A percentile compares a stretch with the other conserved stretches of the same genome.
Conservation (phyloP, 1,284 basidiomycete species). For the Marasmius sp. region DNA sequence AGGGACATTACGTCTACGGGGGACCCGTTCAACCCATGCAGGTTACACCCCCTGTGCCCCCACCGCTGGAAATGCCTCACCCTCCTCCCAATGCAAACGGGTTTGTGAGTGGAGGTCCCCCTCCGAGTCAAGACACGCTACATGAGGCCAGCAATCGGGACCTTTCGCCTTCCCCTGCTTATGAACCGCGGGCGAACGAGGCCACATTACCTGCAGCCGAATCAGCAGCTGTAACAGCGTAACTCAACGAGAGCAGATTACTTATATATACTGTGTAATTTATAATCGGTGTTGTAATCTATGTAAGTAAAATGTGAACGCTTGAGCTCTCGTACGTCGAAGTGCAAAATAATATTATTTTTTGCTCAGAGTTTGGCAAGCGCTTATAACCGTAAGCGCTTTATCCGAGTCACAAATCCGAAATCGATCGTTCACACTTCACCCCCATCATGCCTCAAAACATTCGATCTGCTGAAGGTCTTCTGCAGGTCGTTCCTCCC, state of each 20-base stretch:
- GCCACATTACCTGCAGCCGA: neutral
- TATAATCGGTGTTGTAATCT: too few relatives aligned
- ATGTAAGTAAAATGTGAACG: too few relatives aligned
- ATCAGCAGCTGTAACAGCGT: neutral
- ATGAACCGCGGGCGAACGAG: neutral
- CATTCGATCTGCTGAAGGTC: conserved; percentile 60
- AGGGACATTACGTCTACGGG: neutral
- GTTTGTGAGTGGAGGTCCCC: neutral
- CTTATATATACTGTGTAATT: too few relatives aligned
- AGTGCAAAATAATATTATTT: too few relatives aligned
- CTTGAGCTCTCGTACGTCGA: too few relatives aligned
- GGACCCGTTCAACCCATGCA: neutral
- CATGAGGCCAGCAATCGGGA: neutral
- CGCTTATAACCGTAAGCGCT: neutral
- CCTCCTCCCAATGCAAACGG: neutral
- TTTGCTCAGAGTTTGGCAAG: neutral
- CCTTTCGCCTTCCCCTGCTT: neutral
- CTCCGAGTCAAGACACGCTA: too few relatives aligned
- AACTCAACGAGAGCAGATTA: neutral
- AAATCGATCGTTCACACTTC: neutral
- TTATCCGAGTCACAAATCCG: neutral
- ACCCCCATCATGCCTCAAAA: conserved; percentile 56
- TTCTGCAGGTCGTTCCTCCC: conserved; percentile 55
- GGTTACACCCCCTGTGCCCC: neutral
- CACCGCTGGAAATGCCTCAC: neutral